Evolutionary conservation across 371 early-diverging fungal genomes (phyloP), one percentile per base, ranked within the genome.

Genomic region (Dentiscutata heterogama): DNA sequence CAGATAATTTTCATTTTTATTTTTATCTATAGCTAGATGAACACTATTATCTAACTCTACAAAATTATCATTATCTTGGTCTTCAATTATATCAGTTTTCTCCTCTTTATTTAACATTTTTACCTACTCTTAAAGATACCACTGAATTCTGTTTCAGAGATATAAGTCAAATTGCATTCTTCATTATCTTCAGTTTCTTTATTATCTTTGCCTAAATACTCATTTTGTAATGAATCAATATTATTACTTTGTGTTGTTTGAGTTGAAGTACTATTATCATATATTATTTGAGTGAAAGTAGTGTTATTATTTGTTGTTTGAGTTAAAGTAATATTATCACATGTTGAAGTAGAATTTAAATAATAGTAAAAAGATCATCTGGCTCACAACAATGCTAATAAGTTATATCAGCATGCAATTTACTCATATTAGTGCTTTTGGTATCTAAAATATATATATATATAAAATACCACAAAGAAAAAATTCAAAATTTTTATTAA

Each of bases 1-100:
- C 39, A 39, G 39, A 39, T n/a, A 70, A 70, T 70, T 70, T 16
- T 42, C 70, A 70, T 70, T 70, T 70, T 13, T 39, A 70, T 70
- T 46, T 14, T 13, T 39, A 42, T 70, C 42, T 35, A 70, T 0
- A 20, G 46, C 70, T 35, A 42, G 42, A 39, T 70, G 70, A 70
- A n/a, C 7, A 70, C 27, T 39, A 39, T 70, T 50, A 46, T 70
- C 70, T 70, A 70, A 35, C 27, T 6, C 20, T 7, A 16, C 20
- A 46, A 14, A 1, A n/a, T n/a, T n/a, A n/a, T n/a, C n/a, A 25
- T 70, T 6, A 39, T 39, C 70, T n/a, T 70, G 14, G 20, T 46
- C 42, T n/a, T 70, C 42, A 20, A 39, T 39, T 39, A 39, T 39
- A 39, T 70, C 25, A 3, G 11, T 3, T n/a, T 42, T 16, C n/a